Evolutionary conservation across 2,329 filamentous ascomycete genomes (phyloP), one percentile per base, ranked within the genome.

Genomic region (Monosporascus ibericus): DNA sequence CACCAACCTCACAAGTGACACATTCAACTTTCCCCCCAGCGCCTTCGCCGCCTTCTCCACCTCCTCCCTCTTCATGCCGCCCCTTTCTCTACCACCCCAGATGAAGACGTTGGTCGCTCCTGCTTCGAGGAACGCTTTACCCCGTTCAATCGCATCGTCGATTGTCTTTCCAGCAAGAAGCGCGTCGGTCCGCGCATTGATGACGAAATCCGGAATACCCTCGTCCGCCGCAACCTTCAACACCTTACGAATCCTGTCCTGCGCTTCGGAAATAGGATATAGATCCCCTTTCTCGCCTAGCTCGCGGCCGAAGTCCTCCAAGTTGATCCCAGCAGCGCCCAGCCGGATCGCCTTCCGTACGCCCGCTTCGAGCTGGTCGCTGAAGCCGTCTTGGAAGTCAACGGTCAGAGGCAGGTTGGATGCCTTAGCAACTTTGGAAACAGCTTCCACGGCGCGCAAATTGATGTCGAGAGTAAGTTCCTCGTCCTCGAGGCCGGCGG

Each of bases 331-430:
- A 17, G 78, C 77, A 0, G 69, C 78, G 1, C 76, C 78, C 0
- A 74, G 52, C 3, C 69, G 64, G 36, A 81, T 70, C 2, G 75
- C 62, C 5, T 61, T 61, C 11, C 59, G 58, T 11, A 79, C 65
- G 1, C 70, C 74, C 15, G 70, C 69, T 34, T 71, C 71, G 2
- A 75, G 57, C 39, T 48, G 62, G 38, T 61, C 55, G 6, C 70
- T 65, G 54, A 79, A 81, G 0, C 76, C 78, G 56, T 81, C 77
- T 63, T 81, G 77, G 20, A 81, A 62, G 58, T 81, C 78, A 17
- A 75, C 76, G 0, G 74, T 77, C 5, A 82, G 59, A 0, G 76
- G 74, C 8, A 72, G 70, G 27, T 55, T 50, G 37, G 52, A 40
- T 34, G 55, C 50, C 14, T 42, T 48, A 18, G 63, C 61, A 9